Percentiles rank a stretch among this genome's conserved stretches.
phyloP scores from a whole-genome alignment of 129 eudicot species.

The Tagetes erecta region DNA sequence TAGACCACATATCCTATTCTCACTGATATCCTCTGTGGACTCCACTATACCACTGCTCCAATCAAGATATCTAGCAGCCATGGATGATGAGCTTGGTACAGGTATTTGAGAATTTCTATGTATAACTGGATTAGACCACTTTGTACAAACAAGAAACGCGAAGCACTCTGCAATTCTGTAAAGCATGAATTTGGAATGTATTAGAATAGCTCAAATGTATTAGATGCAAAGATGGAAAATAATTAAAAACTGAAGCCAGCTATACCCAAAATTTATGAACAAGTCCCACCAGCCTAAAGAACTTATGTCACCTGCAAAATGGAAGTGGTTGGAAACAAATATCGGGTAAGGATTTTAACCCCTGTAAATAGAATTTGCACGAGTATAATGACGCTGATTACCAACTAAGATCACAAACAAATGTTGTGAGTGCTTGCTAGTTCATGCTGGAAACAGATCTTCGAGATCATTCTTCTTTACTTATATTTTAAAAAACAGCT shows the following conservation, averaged over 20 bases:
- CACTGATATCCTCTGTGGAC: conserved; percentile 48
- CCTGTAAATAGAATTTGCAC: not conserved
- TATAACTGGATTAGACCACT: conserved; percentile 82
- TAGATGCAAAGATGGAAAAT: conserved; percentile 4
- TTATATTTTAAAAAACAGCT: not conserved
- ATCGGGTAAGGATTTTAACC: not conserved
- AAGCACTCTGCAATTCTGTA: conserved; percentile 86
- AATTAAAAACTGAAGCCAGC: not conserved
- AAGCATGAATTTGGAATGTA: conserved; percentile 1
- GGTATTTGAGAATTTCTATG: conserved; percentile 47
- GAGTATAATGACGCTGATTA: not conserved
- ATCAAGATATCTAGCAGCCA: conserved; percentile 53
- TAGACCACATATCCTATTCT: conserved; percentile 52
- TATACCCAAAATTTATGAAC: conserved; percentile 75
- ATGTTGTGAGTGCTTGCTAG: not conserved
- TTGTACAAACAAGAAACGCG: conserved; percentile 89
- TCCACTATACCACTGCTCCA: conserved; percentile 67
- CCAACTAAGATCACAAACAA: not conserved
- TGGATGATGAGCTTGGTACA: conserved; percentile 56
- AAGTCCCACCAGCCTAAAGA: conserved; percentile 91
- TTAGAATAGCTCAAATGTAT: not conserved
- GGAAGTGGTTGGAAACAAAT: conserved; percentile 15
- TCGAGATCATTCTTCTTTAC: not conserved
- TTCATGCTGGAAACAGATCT: conserved; percentile 1
- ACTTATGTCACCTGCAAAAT: conserved; percentile 56